Evolutionary conservation across 805 yeast genomes (phyloP).

Genomic region (Pichia cephalocereana): DNA sequence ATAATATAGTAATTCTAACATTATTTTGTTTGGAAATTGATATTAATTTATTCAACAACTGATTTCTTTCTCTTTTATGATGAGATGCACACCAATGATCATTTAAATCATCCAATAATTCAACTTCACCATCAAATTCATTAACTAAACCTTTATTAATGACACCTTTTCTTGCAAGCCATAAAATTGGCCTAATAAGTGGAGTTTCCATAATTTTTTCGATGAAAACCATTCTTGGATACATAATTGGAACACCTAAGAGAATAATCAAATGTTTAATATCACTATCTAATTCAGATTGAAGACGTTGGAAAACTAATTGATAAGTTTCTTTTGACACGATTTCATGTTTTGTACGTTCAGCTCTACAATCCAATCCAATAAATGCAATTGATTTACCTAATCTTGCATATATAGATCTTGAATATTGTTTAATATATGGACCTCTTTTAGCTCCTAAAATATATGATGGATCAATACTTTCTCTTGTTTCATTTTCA

Average conservation of each 20-base stretch:
- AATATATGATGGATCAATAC: slow-evolving; percentile 47
- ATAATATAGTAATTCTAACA: slow-evolving; percentile 70
- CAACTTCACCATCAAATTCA: slow-evolving; percentile 87
- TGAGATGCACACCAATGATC: slow-evolving; percentile 94
- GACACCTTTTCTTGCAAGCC: slow-evolving; percentile 51
- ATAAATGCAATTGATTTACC: slow-evolving; percentile 66
- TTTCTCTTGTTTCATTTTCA: slow-evolving; percentile 18
- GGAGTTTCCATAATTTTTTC: slow-evolving; percentile 64
- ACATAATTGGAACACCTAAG: slow-evolving; percentile 92
- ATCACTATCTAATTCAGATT: slow-evolving; percentile 40
- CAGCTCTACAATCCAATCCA: slow-evolving; percentile 92
- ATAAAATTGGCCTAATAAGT: slow-evolving; percentile 55
- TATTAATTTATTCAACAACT: slow-evolving; percentile 49
- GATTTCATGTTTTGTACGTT: slow-evolving; percentile 57
- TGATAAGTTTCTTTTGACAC: slow-evolving; percentile 49
- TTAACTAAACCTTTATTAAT: slow-evolving; percentile 69
- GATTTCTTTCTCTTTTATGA: slow-evolving; percentile 82
- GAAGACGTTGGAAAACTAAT: slow-evolving; percentile 49
- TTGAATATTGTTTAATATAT: slow-evolving; percentile 55
- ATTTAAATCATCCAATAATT: slow-evolving; percentile 83
- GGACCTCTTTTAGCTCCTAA: slow-evolving; percentile 51
- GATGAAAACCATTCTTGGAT: slow-evolving; percentile 88
- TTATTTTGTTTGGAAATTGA: slow-evolving; percentile 56
- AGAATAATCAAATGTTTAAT: slow-evolving; percentile 69
- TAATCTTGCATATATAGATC: slow-evolving; percentile 61